Evolutionary conservation across 2,329 filamentous ascomycete species (phyloP).

Genomic region (Aureobasidium uvarum): DNA sequence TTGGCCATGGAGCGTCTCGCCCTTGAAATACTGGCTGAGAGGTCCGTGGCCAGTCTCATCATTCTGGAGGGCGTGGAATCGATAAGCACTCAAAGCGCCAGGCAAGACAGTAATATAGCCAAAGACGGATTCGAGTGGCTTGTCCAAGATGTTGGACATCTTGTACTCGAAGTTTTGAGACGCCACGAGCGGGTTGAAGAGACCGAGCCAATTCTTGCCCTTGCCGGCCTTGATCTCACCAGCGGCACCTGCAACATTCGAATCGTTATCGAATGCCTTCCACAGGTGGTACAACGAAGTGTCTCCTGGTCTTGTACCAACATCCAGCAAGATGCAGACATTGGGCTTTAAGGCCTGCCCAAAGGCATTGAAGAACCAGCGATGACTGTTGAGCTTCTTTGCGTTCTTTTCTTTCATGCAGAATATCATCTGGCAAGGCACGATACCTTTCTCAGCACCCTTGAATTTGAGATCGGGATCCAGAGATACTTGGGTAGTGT

Average conservation of each 20-base stretch:
- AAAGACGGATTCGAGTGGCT: conserved; percentile 94
- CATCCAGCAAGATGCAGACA: conserved; percentile 93
- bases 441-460: conserved; percentile 97
- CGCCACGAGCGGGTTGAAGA: conserved; percentile 91
- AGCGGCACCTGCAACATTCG: conserved; percentile 92
- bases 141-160: conserved; percentile 98
- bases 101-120: conserved; percentile 97
- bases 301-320: conserved; percentile 84
- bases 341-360: conserved; percentile 90
- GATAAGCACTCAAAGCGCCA: conserved; percentile 90
- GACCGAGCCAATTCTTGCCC: conserved; percentile 74
- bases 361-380: conserved; percentile 99
- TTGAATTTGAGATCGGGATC: conserved; percentile 98
- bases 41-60: conserved; percentile 94
- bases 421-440: conserved; percentile 97
- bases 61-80: conserved; percentile 94
- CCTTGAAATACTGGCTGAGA: conserved; percentile 98
- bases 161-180: conserved; percentile 99
- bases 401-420: conserved; percentile 97
- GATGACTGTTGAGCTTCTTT: conserved; percentile 96
- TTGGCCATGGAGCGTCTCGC: conserved; percentile 92
- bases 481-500: conserved; percentile 95
- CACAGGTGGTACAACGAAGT: conserved; percentile 96
- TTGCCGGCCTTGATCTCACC: conserved; percentile 98
- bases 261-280: conserved; percentile 98